These are phyloP conservation scores for Marasmius fiardii DNA, from an alignment of 1,284 basidiomycete genomes.

Conservation along the genomic window DNA sequence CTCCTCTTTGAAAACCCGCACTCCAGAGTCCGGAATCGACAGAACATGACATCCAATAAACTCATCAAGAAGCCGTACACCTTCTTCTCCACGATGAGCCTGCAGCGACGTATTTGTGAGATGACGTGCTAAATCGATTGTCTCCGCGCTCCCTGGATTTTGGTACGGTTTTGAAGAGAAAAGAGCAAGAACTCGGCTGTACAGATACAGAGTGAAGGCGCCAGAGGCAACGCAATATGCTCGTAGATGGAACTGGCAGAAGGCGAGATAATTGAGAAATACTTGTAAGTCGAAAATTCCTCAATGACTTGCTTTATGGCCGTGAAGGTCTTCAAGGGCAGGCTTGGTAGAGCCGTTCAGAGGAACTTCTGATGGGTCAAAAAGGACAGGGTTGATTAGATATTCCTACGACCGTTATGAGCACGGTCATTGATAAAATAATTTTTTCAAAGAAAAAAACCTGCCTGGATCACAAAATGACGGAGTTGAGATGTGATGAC, in stretches of 20 bases:
- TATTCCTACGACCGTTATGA: constrained; percentile 66
- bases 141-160: constrained; percentile 31
- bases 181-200: constrained; percentile 81
- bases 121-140: constrained; percentile 73
- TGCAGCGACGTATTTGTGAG: constrained; percentile 98
- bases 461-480: constrained; percentile 95
- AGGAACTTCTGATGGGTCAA: constrained; percentile 60
- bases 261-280: constrained; percentile 5
- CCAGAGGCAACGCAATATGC: constrained; percentile 89
- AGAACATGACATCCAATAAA: constrained; percentile 63
- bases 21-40: constrained; percentile 25
- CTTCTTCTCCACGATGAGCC: constrained; percentile 58
- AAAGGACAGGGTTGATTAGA: constrained; percentile 68
- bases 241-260: constrained; percentile 88
- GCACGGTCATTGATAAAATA: not conserved
- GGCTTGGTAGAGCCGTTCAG: constrained; percentile 22
- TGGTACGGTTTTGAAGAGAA: constrained; percentile 75
- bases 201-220: constrained; percentile 77
- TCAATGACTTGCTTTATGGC: constrained; percentile 63
- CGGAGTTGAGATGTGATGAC: constrained; percentile 85
- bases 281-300: constrained; percentile 4
- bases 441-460: no score
- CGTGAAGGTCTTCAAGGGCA: constrained; percentile 33
- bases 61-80: constrained; percentile 76
- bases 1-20: constrained; percentile 21